Evolutionary conservation across 2,329 filamentous ascomycete species (phyloP).

Genomic region (Colletotrichum sp.): DNA sequence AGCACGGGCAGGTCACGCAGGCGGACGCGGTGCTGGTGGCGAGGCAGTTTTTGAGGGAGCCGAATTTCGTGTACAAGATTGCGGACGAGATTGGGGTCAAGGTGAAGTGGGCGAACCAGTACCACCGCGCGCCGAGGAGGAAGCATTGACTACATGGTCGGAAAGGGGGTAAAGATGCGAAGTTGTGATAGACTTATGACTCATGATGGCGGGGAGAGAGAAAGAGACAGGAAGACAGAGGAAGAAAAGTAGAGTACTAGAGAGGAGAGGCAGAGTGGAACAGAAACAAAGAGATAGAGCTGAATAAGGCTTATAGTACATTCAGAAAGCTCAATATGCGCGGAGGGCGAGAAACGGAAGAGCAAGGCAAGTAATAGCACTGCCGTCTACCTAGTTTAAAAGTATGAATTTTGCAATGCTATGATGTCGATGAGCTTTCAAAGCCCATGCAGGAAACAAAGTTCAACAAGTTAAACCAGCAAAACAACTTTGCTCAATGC

Average conservation of each 20-base stretch:
- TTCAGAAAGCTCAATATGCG: too few relatives aligned
- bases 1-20: slow-evolving; percentile 43
- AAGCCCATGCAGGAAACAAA: too few relatives aligned
- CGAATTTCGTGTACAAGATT: slow-evolving; percentile 75
- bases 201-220: background rate
- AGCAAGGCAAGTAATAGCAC: too few relatives aligned
- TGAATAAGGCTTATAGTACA: too few relatives aligned
- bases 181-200: background rate
- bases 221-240: background rate
- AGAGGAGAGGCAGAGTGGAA: background rate
- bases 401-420: too few relatives aligned
- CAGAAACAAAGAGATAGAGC: background rate
- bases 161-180: background rate
- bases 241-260: background rate
- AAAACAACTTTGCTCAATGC: too few relatives aligned
- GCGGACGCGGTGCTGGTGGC: slow-evolving; percentile 78
- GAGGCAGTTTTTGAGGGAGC: slow-evolving; percentile 81
- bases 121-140: slow-evolving; percentile 41
- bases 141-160: slow-evolving; percentile 21
- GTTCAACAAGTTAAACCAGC: too few relatives aligned
- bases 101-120: slow-evolving; percentile 76
- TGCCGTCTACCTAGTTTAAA: too few relatives aligned
- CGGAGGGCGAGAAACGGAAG: too few relatives aligned
- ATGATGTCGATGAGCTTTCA: too few relatives aligned
- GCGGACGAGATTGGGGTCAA: slow-evolving; percentile 75